A percentile compares a stretch with the other conserved stretches of the same genome.
Evolutionary conservation across 768 basidiomycete species (phyloP).

Genomic region (Lanmaoa rubissima): DNA sequence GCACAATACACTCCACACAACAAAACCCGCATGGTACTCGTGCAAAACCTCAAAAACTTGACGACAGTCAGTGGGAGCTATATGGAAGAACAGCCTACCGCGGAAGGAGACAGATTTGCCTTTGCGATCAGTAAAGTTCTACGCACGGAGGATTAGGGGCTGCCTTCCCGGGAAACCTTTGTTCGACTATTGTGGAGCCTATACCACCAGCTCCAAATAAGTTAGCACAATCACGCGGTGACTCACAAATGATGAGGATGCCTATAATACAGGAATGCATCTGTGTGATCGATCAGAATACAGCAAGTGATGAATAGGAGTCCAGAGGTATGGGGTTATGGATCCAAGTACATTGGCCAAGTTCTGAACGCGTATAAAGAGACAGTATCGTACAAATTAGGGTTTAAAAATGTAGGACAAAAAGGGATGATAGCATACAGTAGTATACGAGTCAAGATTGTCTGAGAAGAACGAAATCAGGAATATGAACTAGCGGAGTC

Average conservation of each 20-base stretch:
- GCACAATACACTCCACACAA: constrained; percentile 31
- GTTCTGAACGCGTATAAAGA: background rate
- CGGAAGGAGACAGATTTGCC: constrained; percentile 39
- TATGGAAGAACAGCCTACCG: constrained; percentile 38
- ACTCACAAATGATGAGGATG: background rate
- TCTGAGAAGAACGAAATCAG: constrained; percentile 2
- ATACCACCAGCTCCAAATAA: background rate
- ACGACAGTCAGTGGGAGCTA: constrained; percentile 40
- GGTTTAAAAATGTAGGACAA: background rate
- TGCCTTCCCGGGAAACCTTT: background rate
- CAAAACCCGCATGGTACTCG: constrained; percentile 46
- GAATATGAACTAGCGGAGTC: background rate
- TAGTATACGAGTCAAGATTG: background rate
- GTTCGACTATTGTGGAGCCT: background rate
- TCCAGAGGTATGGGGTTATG: background rate
- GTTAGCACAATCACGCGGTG: background rate
- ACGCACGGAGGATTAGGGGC: constrained; percentile 36
- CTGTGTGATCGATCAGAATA: background rate
- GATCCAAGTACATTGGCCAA: background rate
- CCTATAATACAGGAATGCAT: background rate
- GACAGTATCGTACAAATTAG: constrained; percentile 13
- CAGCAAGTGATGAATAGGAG: background rate
- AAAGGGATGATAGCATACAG: constrained; percentile 8
- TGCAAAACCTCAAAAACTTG: constrained; percentile 33
- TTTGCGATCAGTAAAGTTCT: constrained; percentile 36